Base-by-base conservation (phyloP, 768 basidiomycete genomes). In the Hericium alpestre region DNA sequence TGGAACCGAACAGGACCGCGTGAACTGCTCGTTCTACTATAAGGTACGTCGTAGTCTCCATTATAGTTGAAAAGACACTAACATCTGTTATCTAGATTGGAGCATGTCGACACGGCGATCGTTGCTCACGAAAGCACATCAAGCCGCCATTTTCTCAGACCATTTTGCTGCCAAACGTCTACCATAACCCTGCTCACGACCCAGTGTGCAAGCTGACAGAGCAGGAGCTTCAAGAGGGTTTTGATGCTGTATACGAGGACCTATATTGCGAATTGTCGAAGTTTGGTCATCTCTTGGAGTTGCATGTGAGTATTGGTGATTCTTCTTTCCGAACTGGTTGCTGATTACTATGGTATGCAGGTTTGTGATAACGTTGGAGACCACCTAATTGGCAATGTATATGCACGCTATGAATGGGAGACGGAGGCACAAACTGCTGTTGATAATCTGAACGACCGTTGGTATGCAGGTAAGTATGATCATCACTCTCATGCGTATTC, bases 301-400 rank as follows among this genome's bases (percentile, higher is more conserved):
- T 99, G 58, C 96, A 99, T 72, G 94, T 89, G 66, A 68, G 86
- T 76, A 2, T 39, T 23, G 3, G 13, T 25, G 48, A 38, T 15
- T 59, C 38, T 61, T 10, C 32, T 20, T 41, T 55, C 43, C 12
- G 46, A 32, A 40, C 46, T 12, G 46, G 23, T 25, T 32, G 38
- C 38, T 55, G 46, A 56, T 25, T 0, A 15, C 20, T 48, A 43
- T 2, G 16, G 8, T 46, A 9, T 25, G 16, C 49, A 90, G 87
- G 87, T 99, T 12, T 99, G 95, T 67, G 95, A 99, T 73, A 99
- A 99, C 67, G 94, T 99, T 38, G 96, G 96, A n/a, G 96, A 98
- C 68, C 95, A 99, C 68, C 77, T 98, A 23, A 91, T 95, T 65
- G 94, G 94, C 22, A 96, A 97, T 65, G 95, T 99, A 2, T 99